A percentile compares a stretch with the other conserved stretches of the same genome.
These are phyloP conservation scores for Chytriomyces hyalinus DNA, from an alignment of 192 early-diverging fungal genomes.

Conservation along the genomic window DNA sequence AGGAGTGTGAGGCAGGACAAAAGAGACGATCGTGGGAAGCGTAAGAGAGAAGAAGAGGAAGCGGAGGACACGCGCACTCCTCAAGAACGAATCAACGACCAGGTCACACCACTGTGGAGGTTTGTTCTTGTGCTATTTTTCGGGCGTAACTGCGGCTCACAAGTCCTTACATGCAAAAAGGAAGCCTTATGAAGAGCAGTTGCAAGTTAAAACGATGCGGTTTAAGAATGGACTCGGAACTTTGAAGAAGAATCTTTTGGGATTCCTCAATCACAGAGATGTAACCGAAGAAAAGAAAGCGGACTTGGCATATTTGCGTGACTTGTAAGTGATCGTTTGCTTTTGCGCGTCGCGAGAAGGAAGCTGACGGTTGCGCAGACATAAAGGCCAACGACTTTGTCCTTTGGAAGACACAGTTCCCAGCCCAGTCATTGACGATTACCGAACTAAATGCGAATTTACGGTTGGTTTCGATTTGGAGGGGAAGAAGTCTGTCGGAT, in stretches of 20 bases:
- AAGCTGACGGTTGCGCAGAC: not conserved
- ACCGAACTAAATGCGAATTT: conserved; percentile 83
- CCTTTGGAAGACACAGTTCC: conserved; percentile 36
- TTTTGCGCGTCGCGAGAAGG: not conserved
- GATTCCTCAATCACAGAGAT: conserved; percentile 33
- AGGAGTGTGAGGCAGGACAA: conserved; percentile 20
- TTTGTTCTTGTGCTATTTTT: conserved; percentile 11
- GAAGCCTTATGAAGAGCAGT: conserved; percentile 63
- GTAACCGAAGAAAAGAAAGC: conserved; percentile 39
- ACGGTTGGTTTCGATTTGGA: conserved; percentile 66
- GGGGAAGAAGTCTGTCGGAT: conserved; percentile 64
- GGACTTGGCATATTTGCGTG: conserved; percentile 31
- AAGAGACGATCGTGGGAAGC: conserved; percentile 19
- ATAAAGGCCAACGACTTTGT: conserved; percentile 30
- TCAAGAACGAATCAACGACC: conserved; percentile 66
- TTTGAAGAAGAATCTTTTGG: conserved; percentile 39
- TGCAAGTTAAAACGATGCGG: conserved; percentile 52
- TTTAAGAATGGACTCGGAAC: conserved; percentile 48
- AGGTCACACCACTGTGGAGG: conserved; percentile 74
- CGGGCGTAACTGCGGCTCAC: not conserved
- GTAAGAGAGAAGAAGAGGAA: conserved; percentile 14
- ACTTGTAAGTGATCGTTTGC: conserved; percentile 13
- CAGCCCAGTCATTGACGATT: conserved; percentile 66
- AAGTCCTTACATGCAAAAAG: conserved; percentile 33
- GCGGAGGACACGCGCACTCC: conserved; percentile 55